Evolutionary conservation across 257 asterid species (phyloP), one percentile per base, ranked within the genome.

Genomic region (Nicotiana otophora): DNA sequence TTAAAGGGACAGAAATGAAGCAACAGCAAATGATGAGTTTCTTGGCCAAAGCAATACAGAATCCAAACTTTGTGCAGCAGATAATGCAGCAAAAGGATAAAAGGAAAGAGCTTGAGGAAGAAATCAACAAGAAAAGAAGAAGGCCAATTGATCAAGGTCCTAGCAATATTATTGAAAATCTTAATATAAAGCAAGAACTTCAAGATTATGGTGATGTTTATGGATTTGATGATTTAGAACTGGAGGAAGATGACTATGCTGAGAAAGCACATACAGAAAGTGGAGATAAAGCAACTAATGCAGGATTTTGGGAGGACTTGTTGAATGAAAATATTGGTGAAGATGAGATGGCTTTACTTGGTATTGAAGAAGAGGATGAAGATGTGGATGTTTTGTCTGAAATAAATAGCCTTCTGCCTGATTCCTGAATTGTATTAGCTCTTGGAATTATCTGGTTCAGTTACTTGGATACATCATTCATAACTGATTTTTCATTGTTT

Each of bases 11-110:
- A 19, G 92, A 90, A 86, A 57, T 77, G 61, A 86, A 84, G 58
- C 92, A 90, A 58, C 82, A 82, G 54, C 89, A 88, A 5, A 88
- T 84, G 85, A 85, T 86, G 89, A 82, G 80, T 76, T 88, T 90
- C 87, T 81, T 90, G 84, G 87, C 83, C 2, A 86, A 58, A 74
- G 90, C 90, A 20, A 72, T 88, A 30, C 86, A 76, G 9, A 88
- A 82, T 67, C 88, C 90, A 10, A 53, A 15, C n/a, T 82, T 88
- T 15, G 26, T 88, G 12, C 84, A 65, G 19, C 88, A 84, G 36
- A 11, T 88, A 42, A 70, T 86, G 36, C 89, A 82, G 17, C 82
- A 82, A 26, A 86, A 86, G 63, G 87, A 86, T 15, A 84, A 67
- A 16, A 86, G 90, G 66, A 85, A 86, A 48, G 86, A 77, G 34